Conservation (phyloP, 2,329 filamentous ascomycete genomes). For the Chrysoporthe austroafricana region DNA sequence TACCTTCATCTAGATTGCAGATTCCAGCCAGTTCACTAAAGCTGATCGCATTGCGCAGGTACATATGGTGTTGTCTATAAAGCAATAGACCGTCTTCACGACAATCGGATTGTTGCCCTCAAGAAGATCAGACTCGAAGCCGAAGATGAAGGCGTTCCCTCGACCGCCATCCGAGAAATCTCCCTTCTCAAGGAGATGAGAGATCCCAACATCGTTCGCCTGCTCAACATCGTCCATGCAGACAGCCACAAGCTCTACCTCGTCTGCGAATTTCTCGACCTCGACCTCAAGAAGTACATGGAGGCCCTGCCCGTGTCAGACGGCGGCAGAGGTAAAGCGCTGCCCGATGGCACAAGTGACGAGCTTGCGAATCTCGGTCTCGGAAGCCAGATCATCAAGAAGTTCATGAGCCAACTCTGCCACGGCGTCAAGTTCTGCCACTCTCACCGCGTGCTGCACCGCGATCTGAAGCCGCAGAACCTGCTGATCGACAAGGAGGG, state of each 20-base stretch:
- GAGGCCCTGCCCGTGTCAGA: slow-evolving; percentile 80
- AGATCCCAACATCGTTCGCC: slow-evolving; percentile 82
- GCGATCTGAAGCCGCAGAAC: slow-evolving; percentile 86
- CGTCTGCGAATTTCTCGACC: slow-evolving; percentile 84
- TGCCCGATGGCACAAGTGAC: slow-evolving; percentile 72
- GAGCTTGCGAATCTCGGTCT: slow-evolving; percentile 70
- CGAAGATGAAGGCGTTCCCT: slow-evolving; percentile 88
- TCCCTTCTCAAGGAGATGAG: slow-evolving; percentile 91
- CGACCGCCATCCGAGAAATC: slow-evolving; percentile 89
- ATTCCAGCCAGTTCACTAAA: not conserved
- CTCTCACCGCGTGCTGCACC: slow-evolving; percentile 80
- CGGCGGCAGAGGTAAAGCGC: slow-evolving; percentile 77
- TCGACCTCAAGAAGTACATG: slow-evolving; percentile 94
- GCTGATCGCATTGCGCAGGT: slow-evolving; percentile 53
- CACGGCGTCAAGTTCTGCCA: slow-evolving; percentile 84
- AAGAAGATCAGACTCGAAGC: slow-evolving; percentile 93
- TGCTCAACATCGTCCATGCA: slow-evolving; percentile 87
- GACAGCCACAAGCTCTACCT: slow-evolving; percentile 92
- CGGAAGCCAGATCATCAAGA: slow-evolving; percentile 82
- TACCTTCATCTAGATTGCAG: not conserved
- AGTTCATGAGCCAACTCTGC: slow-evolving; percentile 86
- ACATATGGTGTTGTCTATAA: slow-evolving; percentile 95
- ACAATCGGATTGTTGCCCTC: slow-evolving; percentile 80
- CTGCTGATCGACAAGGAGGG: slow-evolving; percentile 82
- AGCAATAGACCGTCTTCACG: slow-evolving; percentile 77